These are phyloP conservation scores for Meira nashicola DNA, from an alignment of 1,284 basidiomycete species.

Conservation along the genomic window DNA sequence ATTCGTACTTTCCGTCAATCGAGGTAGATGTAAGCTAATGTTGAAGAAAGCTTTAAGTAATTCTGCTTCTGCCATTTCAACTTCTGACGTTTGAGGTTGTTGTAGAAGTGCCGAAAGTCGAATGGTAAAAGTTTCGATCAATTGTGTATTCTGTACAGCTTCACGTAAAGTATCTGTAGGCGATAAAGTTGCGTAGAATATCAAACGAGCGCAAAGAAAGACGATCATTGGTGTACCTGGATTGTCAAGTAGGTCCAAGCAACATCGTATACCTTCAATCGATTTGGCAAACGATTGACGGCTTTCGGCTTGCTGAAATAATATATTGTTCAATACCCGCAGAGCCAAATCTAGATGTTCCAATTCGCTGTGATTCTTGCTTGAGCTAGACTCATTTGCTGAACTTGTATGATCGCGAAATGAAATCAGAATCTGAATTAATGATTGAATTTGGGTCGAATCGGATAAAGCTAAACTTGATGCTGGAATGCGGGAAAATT, in stretches of 20 bases:
- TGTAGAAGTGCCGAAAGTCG: neutral
- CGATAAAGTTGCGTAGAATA: slow-evolving; percentile 47
- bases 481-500: slow-evolving; percentile 33
- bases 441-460: neutral
- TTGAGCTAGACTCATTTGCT: neutral
- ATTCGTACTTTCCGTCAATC: slow-evolving; percentile 16
- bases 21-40: slow-evolving; percentile 40
- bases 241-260: slow-evolving; percentile 12
- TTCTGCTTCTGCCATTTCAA: slow-evolving; percentile 29
- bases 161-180: slow-evolving; percentile 35
- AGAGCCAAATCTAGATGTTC: slow-evolving; percentile 30
- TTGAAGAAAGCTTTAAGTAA: slow-evolving; percentile 44
- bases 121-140: slow-evolving; percentile 15
- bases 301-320: slow-evolving; percentile 33
- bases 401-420: neutral
- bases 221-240: slow-evolving; percentile 15
- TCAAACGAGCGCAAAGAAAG: slow-evolving; percentile 33
- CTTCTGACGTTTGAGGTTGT: neutral
- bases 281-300: slow-evolving; percentile 22
- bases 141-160: slow-evolving; percentile 26
- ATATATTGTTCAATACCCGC: slow-evolving; percentile 43
- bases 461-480: slow-evolving; percentile 20
- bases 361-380: neutral
- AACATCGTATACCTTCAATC: slow-evolving; percentile 27
- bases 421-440: neutral